Conservation (phyloP, 257 asterid genomes). For the Solanum tarijense region DNA sequence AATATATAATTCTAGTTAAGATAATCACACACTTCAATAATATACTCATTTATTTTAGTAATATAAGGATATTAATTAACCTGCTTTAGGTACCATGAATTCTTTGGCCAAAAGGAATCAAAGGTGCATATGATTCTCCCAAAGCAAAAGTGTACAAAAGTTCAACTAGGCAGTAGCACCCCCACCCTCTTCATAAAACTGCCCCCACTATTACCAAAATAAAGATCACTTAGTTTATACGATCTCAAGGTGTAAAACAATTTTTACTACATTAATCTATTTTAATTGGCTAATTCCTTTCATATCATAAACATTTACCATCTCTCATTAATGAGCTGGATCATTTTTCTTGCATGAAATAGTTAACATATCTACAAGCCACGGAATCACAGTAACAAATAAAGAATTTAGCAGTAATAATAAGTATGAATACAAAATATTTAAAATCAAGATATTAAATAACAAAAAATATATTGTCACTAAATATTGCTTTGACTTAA, state of each 20-base stretch:
- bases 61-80: not conserved
- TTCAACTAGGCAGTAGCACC: no score
- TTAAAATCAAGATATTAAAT: not conserved
- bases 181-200: no score
- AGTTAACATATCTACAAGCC: not conserved
- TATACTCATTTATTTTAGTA: not conserved
- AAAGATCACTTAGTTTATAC: no score
- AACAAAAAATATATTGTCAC: not conserved
- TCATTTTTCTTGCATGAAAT: not conserved
- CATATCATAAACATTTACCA: not conserved
- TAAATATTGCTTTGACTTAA: no score
- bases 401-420: not conserved
- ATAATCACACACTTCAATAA: no score
- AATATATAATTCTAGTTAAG: not conserved
- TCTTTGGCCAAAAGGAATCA: constrained; percentile 20
- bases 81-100: not conserved
- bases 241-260: no score
- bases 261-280: no score
- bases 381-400: not conserved
- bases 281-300: not conserved
- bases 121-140: constrained; percentile 39
- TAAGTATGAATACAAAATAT: no score
- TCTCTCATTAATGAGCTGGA: not conserved
- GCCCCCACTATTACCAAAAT: no score
- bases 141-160: no score